phyloP scores from a whole-genome alignment of 2,329 filamentous ascomycete genomes.

The Myriosclerotinia duriaeana region DNA sequence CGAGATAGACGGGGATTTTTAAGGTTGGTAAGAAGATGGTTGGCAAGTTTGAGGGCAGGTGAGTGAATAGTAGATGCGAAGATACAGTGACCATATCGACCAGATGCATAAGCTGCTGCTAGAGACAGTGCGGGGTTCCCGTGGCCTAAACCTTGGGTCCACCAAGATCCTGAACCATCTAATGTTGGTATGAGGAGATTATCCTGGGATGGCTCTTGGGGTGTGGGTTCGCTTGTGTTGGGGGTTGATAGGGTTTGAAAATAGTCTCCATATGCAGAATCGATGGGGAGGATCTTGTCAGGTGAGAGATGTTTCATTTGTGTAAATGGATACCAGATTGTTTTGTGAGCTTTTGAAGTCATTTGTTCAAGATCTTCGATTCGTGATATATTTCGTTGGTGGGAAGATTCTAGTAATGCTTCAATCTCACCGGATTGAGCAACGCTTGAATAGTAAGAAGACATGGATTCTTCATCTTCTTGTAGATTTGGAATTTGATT shows the following conservation, averaged over 20 bases:
- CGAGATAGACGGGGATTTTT: slow-evolving; percentile 64
- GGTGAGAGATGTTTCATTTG: slow-evolving; percentile 67
- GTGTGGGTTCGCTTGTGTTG: not conserved
- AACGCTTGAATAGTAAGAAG: slow-evolving; percentile 59
- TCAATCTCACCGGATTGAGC: slow-evolving; percentile 45
- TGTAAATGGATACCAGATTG: slow-evolving; percentile 86
- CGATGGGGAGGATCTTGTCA: slow-evolving; percentile 69
- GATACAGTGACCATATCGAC: slow-evolving; percentile 85
- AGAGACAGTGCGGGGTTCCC: slow-evolving; percentile 70
- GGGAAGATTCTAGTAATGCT: slow-evolving; percentile 52
- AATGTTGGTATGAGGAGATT: slow-evolving; percentile 64
- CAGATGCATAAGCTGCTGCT: slow-evolving; percentile 76
- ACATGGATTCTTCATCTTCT: slow-evolving; percentile 59
- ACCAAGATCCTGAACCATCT: slow-evolving; percentile 86
- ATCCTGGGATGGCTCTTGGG: slow-evolving; percentile 16
- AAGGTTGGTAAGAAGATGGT: slow-evolving; percentile 59
- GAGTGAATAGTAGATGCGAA: slow-evolving; percentile 79
- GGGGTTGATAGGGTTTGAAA: slow-evolving; percentile 59
- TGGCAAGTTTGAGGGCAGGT: slow-evolving; percentile 69
- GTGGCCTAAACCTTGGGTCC: slow-evolving; percentile 85
- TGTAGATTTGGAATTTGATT: slow-evolving; percentile 40
- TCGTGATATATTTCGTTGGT: slow-evolving; percentile 54
- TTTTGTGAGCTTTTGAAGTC: slow-evolving; percentile 57
- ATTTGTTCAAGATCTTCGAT: slow-evolving; percentile 61
- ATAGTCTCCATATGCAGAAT: slow-evolving; percentile 76